Conservation (phyloP, 805 yeast species). For the Barnettozyma salicaria region DNA sequence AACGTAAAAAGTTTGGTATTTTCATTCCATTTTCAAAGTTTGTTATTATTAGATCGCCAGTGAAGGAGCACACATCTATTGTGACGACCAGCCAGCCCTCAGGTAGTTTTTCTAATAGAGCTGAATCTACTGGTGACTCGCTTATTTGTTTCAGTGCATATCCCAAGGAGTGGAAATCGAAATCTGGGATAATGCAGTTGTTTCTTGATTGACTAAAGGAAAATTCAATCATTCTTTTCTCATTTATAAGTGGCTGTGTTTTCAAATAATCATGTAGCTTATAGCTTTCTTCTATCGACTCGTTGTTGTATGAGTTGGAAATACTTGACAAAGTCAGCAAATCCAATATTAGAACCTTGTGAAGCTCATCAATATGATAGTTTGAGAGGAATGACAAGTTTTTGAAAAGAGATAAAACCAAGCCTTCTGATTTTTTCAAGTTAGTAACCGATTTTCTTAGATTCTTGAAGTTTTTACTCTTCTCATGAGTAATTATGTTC, state of each 20-base stretch:
- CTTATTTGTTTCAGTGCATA: constrained; percentile 6
- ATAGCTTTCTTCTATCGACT: constrained; percentile 19
- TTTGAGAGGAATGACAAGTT: constrained; percentile 23
- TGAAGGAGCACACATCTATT: constrained; percentile 50
- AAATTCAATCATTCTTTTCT: constrained; percentile 20
- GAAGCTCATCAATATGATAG: constrained; percentile 24
- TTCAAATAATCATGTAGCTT: constrained; percentile 26
- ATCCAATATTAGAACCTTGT: constrained; percentile 20
- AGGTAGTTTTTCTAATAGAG: constrained; percentile 29
- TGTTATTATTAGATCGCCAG: constrained; percentile 54
- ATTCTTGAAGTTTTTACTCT: constrained; percentile 19
- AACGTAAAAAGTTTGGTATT: constrained; percentile 42
- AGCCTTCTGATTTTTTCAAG: constrained; percentile 21
- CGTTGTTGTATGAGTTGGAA: constrained; percentile 17
- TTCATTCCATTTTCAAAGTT: constrained; percentile 31
- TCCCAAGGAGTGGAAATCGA: constrained; percentile 8
- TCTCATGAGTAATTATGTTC: constrained; percentile 7
- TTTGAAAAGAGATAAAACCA: constrained; percentile 15
- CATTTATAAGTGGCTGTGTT: constrained; percentile 24
- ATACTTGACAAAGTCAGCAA: constrained; percentile 25
- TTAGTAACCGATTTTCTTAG: constrained; percentile 20
- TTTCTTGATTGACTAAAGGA: constrained; percentile 9
- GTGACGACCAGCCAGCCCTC: constrained; percentile 52
- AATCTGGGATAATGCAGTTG: constrained; percentile 16
- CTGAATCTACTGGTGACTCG: constrained; percentile 5